Conservation (phyloP, 2,329 filamentous ascomycete genomes). For the Cordyceps fumosorosea region DNA sequence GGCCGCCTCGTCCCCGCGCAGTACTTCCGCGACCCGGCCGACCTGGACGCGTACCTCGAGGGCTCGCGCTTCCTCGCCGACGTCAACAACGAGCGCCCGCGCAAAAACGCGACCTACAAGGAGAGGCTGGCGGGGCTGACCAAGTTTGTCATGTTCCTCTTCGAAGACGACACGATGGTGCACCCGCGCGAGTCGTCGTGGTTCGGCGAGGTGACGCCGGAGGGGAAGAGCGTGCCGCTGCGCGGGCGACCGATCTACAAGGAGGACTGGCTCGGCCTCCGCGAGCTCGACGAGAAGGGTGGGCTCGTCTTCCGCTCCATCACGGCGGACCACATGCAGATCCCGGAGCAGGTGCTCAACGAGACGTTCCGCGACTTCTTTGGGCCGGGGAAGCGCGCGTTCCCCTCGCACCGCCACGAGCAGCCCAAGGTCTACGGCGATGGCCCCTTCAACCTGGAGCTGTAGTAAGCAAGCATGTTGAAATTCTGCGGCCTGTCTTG, state of each 20-base stretch:
- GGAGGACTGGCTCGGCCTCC: conserved; percentile 91
- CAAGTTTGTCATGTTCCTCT: conserved; percentile 84
- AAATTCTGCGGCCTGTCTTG: not conserved
- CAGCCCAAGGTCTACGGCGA: conserved; percentile 12
- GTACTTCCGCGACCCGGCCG: conserved; percentile 71
- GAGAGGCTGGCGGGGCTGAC: conserved; percentile 62
- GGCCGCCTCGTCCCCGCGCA: conserved; percentile 80
- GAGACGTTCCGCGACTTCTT: conserved; percentile 62
- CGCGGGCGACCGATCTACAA: conserved; percentile 67
- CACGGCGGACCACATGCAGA: conserved; percentile 76
- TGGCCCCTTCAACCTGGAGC: conserved; percentile 1
- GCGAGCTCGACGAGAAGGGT: conserved; percentile 68
- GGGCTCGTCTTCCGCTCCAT: conserved; percentile 68
- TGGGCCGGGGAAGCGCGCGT: conserved; percentile 42
- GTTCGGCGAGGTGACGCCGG: conserved; percentile 81
- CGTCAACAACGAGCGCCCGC: conserved; percentile 81
- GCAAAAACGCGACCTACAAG: conserved; percentile 70
- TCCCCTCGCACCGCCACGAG: conserved; percentile 19
- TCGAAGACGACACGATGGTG: conserved; percentile 77
- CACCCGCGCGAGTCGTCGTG: conserved; percentile 86
- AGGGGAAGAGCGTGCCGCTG: conserved; percentile 58
- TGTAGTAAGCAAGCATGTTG: not conserved
- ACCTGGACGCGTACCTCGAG: conserved; percentile 65
- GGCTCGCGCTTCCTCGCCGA: conserved; percentile 86
- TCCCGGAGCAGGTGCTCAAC: conserved; percentile 59